Evolutionary conservation across 192 early-diverging fungal species (phyloP).

Genomic region (Podila verticillata): DNA sequence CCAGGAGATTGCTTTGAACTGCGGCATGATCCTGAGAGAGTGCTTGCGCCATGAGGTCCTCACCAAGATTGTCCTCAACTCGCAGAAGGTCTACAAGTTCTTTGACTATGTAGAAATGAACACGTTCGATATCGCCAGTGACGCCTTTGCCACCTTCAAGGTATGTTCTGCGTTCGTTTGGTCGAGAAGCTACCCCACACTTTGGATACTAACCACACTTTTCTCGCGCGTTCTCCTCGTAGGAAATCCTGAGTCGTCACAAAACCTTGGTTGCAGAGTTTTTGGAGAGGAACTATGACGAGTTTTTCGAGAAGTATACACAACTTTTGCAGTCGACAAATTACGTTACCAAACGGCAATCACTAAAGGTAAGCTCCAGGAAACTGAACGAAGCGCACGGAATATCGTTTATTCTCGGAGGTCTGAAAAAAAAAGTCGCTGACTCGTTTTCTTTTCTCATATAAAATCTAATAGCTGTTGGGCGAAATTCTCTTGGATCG

Average conservation of each 20-base stretch:
- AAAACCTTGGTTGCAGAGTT: conserved; percentile 92
- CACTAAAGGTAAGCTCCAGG: conserved; percentile 80
- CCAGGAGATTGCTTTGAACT: conserved; percentile 96
- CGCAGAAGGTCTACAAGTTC: conserved; percentile 91
- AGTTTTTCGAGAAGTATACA: conserved; percentile 90
- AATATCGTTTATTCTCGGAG: neutral
- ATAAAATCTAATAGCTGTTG: conserved; percentile 69
- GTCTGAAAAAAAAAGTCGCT: neutral
- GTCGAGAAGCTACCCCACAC: neutral
- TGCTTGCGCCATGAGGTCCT: conserved; percentile 95
- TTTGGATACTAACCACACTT: neutral
- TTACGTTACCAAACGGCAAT: conserved; percentile 98
- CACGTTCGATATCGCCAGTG: conserved; percentile 98
- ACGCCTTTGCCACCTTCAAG: conserved; percentile 98
- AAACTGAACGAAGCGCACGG: neutral
- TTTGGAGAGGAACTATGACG: conserved; percentile 89
- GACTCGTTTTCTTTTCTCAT: neutral
- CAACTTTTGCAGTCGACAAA: conserved; percentile 87
- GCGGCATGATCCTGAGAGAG: conserved; percentile 97
- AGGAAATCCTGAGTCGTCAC: conserved; percentile 95
- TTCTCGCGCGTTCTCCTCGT: neutral
- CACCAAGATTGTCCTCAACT: conserved; percentile 85
- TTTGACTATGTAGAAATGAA: conserved; percentile 96
- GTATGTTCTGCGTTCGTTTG: conserved; percentile 43
- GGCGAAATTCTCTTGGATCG: conserved; percentile 97